A percentile compares a stretch with the other conserved stretches of the same genome.
phyloP scores from a whole-genome alignment of 768 basidiomycete genomes.

The Agaricus bisporus region DNA sequence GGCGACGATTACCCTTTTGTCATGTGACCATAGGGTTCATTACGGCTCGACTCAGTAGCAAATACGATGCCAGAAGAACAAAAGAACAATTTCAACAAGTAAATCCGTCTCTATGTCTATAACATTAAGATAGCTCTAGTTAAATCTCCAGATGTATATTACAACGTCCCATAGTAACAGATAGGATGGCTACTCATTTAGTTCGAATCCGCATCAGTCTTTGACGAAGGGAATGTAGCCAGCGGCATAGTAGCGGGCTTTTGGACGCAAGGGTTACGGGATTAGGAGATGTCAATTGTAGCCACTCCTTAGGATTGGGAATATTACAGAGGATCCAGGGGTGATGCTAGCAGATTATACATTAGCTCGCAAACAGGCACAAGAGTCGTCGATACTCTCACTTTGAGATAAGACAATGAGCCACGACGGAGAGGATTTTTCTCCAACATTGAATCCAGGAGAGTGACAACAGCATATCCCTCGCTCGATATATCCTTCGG shows the following conservation, averaged over 20 bases:
- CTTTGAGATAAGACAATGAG: conserved; percentile 28
- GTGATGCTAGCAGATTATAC: conserved; percentile 21
- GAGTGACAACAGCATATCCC: conserved; percentile 23
- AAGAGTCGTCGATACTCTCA: conserved; percentile 7
- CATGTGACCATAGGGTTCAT: conserved; percentile 4
- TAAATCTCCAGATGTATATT: background rate
- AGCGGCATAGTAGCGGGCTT: conserved; percentile 15
- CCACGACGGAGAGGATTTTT: conserved; percentile 31
- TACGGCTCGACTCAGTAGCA: background rate
- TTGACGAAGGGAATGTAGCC: conserved; percentile 23
- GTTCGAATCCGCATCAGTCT: conserved; percentile 15
- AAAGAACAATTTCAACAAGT: background rate
- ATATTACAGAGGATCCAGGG: conserved; percentile 33
- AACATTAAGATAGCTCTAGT: background rate
- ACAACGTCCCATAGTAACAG: background rate
- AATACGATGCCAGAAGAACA: background rate
- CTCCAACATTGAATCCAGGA: conserved; percentile 34
- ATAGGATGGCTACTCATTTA: conserved; percentile 1
- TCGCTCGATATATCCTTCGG: conserved; percentile 23
- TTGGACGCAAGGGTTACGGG: background rate
- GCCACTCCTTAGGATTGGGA: conserved; percentile 29
- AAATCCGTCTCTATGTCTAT: background rate
- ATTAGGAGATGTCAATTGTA: conserved; percentile 25
- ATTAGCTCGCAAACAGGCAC: background rate
- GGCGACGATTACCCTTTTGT: background rate